These are phyloP conservation scores for Macadamia integrifolia DNA, from an alignment of 164 flowering plant species.

Conservation along the genomic window DNA sequence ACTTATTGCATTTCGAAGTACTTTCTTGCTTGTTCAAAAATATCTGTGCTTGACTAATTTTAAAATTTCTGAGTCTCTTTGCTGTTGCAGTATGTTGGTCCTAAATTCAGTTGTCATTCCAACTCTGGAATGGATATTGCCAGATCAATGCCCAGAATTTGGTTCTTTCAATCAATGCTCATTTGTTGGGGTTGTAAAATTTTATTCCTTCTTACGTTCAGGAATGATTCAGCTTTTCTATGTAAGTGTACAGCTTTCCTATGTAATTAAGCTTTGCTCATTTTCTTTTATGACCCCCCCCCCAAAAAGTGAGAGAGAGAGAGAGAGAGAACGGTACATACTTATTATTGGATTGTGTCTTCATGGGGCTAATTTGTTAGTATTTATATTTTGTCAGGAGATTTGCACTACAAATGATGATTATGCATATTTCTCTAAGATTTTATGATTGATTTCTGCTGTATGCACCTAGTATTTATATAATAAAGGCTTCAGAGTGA, in stretches of 20 bases:
- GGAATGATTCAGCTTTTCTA: constrained; percentile 62
- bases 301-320: no score
- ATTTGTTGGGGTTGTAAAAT: constrained; percentile 29
- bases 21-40: background rate
- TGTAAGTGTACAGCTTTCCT: constrained; percentile 68
- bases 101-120: constrained; percentile 64
- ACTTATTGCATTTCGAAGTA: background rate
- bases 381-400: no score
- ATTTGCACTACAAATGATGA: no score
- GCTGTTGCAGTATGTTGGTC: constrained; percentile 53
- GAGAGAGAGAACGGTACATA: background rate
- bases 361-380: background rate
- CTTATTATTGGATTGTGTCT: background rate
- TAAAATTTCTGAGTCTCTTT: constrained; percentile 3
- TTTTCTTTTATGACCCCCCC: background rate
- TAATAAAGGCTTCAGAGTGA: no score
- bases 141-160: constrained; percentile 41
- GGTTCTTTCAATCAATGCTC: constrained; percentile 35
- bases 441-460: background rate
- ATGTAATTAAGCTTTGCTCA: constrained; percentile 46
- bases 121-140: constrained; percentile 60
- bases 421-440: no score
- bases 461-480: background rate
- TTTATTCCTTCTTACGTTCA: constrained; percentile 45
- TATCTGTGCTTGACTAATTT: background rate